These are phyloP conservation scores for Fereydounia khargensis DNA, from an alignment of 1,284 basidiomycete genomes.

Conservation along the genomic window DNA sequence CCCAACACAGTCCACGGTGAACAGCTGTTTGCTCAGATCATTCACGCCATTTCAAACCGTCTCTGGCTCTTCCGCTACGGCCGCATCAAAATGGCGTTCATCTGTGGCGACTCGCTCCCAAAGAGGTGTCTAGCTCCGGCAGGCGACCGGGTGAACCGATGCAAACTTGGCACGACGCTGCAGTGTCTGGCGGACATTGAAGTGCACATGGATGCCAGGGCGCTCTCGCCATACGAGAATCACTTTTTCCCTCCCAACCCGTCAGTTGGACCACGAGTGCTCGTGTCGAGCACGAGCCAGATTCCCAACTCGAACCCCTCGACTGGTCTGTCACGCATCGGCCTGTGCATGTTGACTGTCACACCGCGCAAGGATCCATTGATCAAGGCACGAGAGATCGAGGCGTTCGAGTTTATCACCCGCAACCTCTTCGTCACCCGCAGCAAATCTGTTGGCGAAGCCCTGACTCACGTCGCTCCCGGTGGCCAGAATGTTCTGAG, in stretches of 20 bases:
- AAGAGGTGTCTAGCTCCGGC: conserved; percentile 34
- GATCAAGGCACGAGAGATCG: conserved; percentile 33
- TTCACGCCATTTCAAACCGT: conserved; percentile 39
- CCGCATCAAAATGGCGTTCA: conserved; percentile 38
- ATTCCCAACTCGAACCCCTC: conserved; percentile 44
- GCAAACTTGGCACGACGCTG: conserved; percentile 39
- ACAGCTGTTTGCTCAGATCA: conserved; percentile 51
- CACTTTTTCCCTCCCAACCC: conserved; percentile 44
- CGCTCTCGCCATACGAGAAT: conserved; percentile 29
- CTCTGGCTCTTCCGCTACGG: conserved; percentile 50
- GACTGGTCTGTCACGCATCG: conserved; percentile 28
- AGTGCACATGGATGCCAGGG: conserved; percentile 13
- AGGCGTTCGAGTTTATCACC: conserved; percentile 47
- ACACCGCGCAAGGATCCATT: conserved; percentile 37
- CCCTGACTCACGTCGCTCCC: conserved; percentile 46
- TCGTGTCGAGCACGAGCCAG: conserved; percentile 10
- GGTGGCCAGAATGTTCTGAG: conserved; percentile 48
- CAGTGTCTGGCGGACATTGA: conserved; percentile 31
- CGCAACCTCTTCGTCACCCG: conserved; percentile 49
- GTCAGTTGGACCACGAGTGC: conserved; percentile 40
- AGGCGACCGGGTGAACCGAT: conserved; percentile 22
- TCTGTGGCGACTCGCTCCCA: conserved; percentile 47
- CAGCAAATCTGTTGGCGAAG: conserved; percentile 27
- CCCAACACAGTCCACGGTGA: conserved; percentile 55
- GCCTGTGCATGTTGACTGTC: conserved; percentile 36